phyloP scores from a whole-genome alignment of 2,329 filamentous ascomycete species.

The Fusarium robinianum region DNA sequence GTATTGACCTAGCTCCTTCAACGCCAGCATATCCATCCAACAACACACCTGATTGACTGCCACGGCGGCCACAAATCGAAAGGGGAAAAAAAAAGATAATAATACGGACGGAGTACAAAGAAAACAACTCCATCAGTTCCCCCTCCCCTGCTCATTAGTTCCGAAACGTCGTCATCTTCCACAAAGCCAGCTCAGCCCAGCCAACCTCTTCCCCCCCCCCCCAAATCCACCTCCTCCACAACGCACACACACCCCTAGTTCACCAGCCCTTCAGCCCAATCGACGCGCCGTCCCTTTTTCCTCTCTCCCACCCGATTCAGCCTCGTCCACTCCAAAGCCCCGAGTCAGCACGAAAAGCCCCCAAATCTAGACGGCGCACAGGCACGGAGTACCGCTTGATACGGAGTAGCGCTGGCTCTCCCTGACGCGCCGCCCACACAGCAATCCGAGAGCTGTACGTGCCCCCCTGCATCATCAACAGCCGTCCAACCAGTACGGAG shows the following conservation, averaged over 20 bases:
- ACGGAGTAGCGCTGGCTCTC: constrained; percentile 2
- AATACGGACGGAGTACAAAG: too few species aligned
- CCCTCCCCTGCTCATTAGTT: constrained; percentile 24
- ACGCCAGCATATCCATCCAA: too few species aligned
- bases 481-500: too few species aligned
- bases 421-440: constrained; percentile 20
- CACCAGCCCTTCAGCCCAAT: constrained; percentile 26
- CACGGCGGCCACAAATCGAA: too few species aligned
- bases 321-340: constrained; percentile 20
- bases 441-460: constrained; percentile 15
- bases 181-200: constrained; percentile 25
- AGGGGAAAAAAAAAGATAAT: too few species aligned
- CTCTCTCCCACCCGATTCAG: constrained; percentile 31
- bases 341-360: constrained; percentile 28
- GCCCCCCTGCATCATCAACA: constrained; percentile 34
- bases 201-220: constrained; percentile 22
- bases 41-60: too few species aligned
- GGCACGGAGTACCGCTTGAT: constrained; percentile 6
- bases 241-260: constrained; percentile 27
- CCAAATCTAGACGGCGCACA: constrained; percentile 24
- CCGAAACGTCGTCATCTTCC: constrained; percentile 17
- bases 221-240: constrained; percentile 14
- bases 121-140: too few species aligned
- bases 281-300: constrained; percentile 20
- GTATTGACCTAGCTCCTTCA: too few species aligned